Base-by-base conservation (phyloP, 129 eudicot species). In the Oenanthe sinensis region DNA sequence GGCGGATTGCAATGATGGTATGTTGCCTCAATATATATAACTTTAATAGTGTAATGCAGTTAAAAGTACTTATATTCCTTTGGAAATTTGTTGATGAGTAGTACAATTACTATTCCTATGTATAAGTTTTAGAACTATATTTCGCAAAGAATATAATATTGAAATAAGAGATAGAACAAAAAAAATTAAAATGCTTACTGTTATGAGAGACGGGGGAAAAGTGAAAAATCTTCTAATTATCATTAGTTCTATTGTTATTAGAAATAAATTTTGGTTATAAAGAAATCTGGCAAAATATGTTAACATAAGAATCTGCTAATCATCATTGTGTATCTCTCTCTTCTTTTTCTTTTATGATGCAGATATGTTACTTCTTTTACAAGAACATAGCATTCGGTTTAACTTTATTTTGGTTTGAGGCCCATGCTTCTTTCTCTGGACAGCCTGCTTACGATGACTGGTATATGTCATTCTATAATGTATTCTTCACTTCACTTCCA, bases 401-500 rank as follows among this genome's bases (percentile, higher is more conserved):
- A 80, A 96, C 99, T n/a, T 85, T 96, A 6, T 96, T 96, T 82
- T 96, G 99, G 99, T 96, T 84, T 42, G 99, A 92, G 88, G 96
- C 95, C 43, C 86, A 87, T 77, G 89, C 99, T 84, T 87, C 99
- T 63, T 96, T 96, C 91, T 96, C 99, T 20, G 99, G 97, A 83
- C 89, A 92, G 84, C 90, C 97, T 20, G 99, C 97, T 85, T 96
- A 96, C 75, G 90, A 96, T 17, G 99, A 96, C 80, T 96, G 99
- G 99, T 96, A 96, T 82, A 90, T 96, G 96, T 81, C 99, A 16
- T 87, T 80, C 80, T 96, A 96, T 85, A 96, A 96, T 69, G 99
- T 96, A 40, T 92, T 96, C 89, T 96, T 96, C 91, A 96, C 99
- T 72, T 92, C 99, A 19, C 99, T 96, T 82, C 99, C 99, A 43